phyloP scores from a whole-genome alignment of 352 stramenopile genomes.

The Phytopythium boreale region DNA sequence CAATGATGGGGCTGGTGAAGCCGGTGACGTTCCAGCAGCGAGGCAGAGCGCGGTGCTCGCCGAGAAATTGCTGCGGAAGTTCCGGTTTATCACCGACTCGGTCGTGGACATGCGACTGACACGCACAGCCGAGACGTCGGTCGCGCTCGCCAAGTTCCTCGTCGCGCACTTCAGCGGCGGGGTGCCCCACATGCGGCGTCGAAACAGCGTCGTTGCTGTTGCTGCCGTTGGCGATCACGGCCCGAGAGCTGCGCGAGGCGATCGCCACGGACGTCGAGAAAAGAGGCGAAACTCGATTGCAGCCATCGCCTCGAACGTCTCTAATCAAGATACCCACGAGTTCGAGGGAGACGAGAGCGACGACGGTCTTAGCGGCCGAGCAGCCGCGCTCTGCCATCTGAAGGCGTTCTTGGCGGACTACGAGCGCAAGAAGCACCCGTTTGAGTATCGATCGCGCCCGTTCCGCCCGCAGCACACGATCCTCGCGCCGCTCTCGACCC shows the following conservation, averaged over 20 bases:
- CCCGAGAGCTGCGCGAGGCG: neutral
- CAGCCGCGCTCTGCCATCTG: slow-evolving; percentile 10
- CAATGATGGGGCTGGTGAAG: neutral
- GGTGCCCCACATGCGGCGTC: neutral
- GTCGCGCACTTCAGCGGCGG: slow-evolving; percentile 29
- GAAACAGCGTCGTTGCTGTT: neutral
- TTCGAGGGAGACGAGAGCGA: neutral
- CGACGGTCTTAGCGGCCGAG: neutral
- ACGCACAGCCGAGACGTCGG: slow-evolving; percentile 48
- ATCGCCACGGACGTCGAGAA: neutral
- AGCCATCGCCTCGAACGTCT: neutral
- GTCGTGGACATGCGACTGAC: slow-evolving; percentile 60
- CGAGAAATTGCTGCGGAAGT: slow-evolving; percentile 50
- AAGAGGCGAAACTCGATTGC: slow-evolving; percentile 1
- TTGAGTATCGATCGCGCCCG: slow-evolving; percentile 25
- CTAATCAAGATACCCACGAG: slow-evolving; percentile 4
- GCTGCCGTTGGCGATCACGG: neutral
- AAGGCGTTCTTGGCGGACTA: slow-evolving; percentile 32
- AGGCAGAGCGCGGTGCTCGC: slow-evolving; percentile 35
- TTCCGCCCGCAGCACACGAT: slow-evolving; percentile 32
- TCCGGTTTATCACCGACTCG: slow-evolving; percentile 68
- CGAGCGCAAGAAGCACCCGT: slow-evolving; percentile 17
- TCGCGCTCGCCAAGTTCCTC: slow-evolving; percentile 62
- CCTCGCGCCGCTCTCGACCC: slow-evolving; percentile 20
- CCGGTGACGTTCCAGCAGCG: slow-evolving; percentile 22